phyloP scores from a whole-genome alignment of 106 monocot genomes.

The Apostasia ramifera region DNA sequence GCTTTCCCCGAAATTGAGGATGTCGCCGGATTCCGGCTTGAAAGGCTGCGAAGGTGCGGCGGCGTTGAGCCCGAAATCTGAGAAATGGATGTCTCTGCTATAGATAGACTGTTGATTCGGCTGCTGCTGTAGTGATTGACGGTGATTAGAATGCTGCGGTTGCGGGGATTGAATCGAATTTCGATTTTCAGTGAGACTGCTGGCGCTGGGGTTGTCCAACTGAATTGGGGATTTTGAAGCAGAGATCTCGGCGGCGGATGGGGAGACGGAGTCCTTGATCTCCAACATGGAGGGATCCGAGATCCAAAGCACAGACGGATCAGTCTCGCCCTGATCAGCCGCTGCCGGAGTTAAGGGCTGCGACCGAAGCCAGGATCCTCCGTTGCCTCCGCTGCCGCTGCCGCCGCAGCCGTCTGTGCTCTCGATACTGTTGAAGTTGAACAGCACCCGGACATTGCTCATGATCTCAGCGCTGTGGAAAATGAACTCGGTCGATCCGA shows the following conservation, averaged over 20 bases:
- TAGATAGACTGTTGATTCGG: neutral
- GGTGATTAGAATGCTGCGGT: slow-evolving; percentile 3
- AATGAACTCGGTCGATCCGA: slow-evolving; percentile 24
- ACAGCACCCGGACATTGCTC: slow-evolving; percentile 31
- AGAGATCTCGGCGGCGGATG: slow-evolving; percentile 25
- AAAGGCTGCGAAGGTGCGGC: slow-evolving; percentile 15
- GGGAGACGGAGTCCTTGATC: slow-evolving; percentile 45
- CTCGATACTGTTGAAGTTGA: slow-evolving; percentile 27
- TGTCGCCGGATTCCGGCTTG: slow-evolving; percentile 61
- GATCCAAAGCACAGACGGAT: slow-evolving; percentile 65
- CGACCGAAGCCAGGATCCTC: slow-evolving; percentile 1
- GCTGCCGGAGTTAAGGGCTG: slow-evolving; percentile 1
- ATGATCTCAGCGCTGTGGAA: slow-evolving; percentile 21
- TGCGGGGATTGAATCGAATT: slow-evolving; percentile 30
- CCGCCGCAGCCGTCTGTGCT: neutral
- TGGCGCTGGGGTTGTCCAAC: slow-evolving; percentile 33
- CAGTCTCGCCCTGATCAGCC: slow-evolving; percentile 28
- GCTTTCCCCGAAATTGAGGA: slow-evolving; percentile 45
- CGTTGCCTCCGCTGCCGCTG: neutral
- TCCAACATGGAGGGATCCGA: slow-evolving; percentile 46
- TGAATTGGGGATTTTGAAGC: slow-evolving; percentile 36
- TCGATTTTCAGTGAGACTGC: slow-evolving; percentile 41
- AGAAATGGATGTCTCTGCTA: slow-evolving; percentile 46
- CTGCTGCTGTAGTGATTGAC: neutral
- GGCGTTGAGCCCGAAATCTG: slow-evolving; percentile 24